Evolutionary conservation across 257 asterid species (phyloP).

Genomic region (Solanum tarapatanum): DNA sequence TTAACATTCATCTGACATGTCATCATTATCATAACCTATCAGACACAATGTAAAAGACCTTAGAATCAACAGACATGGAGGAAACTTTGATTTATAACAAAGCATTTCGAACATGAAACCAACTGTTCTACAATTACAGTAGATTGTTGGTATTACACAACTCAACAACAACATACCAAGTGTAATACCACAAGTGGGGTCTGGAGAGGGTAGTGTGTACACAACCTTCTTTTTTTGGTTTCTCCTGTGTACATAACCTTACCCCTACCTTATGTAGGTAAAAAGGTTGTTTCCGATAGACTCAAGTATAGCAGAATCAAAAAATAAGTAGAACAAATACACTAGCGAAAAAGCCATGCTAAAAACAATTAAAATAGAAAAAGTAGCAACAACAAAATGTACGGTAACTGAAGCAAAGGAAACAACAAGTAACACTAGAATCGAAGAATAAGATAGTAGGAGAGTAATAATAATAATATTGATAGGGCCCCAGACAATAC

Average conservation of each 20-base stretch:
- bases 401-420: background rate
- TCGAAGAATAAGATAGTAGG: background rate
- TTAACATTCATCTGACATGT: background rate
- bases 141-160: background rate
- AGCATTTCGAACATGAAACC: background rate
- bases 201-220: too few relatives aligned
- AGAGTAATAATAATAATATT: background rate
- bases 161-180: background rate
- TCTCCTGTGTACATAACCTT: rapidly evolving
- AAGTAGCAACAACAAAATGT: background rate
- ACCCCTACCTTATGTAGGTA: background rate
- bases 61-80: background rate
- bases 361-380: background rate
- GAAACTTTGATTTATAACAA: background rate
- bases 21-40: background rate
- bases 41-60: background rate
- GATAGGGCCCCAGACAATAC: background rate
- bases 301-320: background rate
- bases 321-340: background rate
- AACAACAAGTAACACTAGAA: background rate
- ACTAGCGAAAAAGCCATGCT: background rate
- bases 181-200: background rate
- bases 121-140: background rate
- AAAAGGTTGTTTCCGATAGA: background rate
- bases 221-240: too few relatives aligned